Evolutionary conservation across 768 basidiomycete species (phyloP).

Genomic region (Trametes meyenii): DNA sequence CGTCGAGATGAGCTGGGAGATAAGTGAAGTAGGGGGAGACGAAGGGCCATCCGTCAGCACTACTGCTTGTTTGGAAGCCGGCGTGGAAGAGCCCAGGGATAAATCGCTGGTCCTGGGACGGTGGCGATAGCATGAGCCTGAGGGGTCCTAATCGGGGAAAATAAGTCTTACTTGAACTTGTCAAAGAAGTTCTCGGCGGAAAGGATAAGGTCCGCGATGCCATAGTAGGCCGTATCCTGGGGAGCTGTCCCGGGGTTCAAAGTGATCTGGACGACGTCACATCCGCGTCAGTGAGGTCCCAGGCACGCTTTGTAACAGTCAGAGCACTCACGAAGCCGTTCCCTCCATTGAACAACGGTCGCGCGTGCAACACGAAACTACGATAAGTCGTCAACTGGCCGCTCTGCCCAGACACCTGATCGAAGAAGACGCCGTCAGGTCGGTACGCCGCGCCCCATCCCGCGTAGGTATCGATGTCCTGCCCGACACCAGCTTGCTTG

Average conservation of each 20-base stretch:
- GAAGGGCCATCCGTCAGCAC: constrained; percentile 38
- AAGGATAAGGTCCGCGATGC: constrained; percentile 36
- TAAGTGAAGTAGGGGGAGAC: constrained; percentile 28
- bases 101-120: constrained; percentile 30
- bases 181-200: constrained; percentile 34
- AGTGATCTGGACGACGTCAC: constrained; percentile 25
- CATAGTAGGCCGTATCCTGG: constrained; percentile 29
- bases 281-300: neutral
- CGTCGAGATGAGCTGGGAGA: constrained; percentile 28
- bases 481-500: constrained; percentile 21
- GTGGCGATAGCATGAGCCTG: neutral
- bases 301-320: neutral
- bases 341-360: constrained; percentile 22
- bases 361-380: constrained; percentile 25
- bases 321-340: constrained; percentile 22
- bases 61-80: constrained; percentile 35
- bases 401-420: constrained; percentile 32
- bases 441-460: constrained; percentile 36
- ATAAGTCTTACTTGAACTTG: constrained; percentile 33
- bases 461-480: constrained; percentile 37
- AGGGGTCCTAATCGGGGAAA: neutral
- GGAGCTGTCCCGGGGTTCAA: constrained; percentile 36
- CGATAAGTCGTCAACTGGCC: constrained; percentile 30
- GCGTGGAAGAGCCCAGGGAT: constrained; percentile 19
- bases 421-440: constrained; percentile 41